Evolutionary conservation across 2,329 filamentous ascomycete species (phyloP).

Genomic region (Penicillium brasilianum): DNA sequence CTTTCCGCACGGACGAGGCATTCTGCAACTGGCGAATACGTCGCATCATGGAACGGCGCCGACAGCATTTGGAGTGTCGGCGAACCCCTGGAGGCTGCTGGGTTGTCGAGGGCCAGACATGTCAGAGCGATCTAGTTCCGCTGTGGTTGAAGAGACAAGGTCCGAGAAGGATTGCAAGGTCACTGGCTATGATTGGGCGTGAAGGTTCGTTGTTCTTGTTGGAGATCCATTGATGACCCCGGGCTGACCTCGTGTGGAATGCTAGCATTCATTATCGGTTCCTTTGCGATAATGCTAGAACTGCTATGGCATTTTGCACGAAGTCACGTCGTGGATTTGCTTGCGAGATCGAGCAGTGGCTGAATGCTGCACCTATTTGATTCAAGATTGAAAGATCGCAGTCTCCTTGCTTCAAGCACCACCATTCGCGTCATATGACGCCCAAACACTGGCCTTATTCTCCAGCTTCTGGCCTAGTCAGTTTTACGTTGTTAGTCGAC

Average conservation of each 20-base stretch:
- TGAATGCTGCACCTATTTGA: not conserved
- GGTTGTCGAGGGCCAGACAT: slow-evolving; percentile 45
- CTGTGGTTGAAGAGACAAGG: slow-evolving; percentile 36
- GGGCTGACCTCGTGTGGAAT: not conserved
- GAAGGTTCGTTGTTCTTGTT: slow-evolving; percentile 38
- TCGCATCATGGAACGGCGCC: slow-evolving; percentile 48
- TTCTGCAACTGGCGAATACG: slow-evolving; percentile 50
- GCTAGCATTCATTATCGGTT: slow-evolving; percentile 13
- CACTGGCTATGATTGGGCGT: slow-evolving; percentile 18
- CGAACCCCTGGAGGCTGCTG: slow-evolving; percentile 40
- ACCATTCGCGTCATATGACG: not conserved
- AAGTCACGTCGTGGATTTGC: not conserved
- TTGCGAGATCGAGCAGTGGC: not conserved
- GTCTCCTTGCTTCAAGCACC: not conserved
- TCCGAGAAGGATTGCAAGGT: slow-evolving; percentile 21
- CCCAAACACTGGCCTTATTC: too few species aligned
- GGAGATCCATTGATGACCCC: not conserved
- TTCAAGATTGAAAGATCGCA: not conserved
- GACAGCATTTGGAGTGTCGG: slow-evolving; percentile 48
- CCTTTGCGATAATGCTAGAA: slow-evolving; percentile 14
- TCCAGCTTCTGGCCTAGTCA: too few species aligned
- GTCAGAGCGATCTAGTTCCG: slow-evolving; percentile 37
- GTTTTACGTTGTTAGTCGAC: not conserved
- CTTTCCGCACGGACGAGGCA: slow-evolving; percentile 48
- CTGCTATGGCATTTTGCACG: not conserved